Conservation (phyloP, 139 green algal species). For the Chlorella sp. region DNA sequence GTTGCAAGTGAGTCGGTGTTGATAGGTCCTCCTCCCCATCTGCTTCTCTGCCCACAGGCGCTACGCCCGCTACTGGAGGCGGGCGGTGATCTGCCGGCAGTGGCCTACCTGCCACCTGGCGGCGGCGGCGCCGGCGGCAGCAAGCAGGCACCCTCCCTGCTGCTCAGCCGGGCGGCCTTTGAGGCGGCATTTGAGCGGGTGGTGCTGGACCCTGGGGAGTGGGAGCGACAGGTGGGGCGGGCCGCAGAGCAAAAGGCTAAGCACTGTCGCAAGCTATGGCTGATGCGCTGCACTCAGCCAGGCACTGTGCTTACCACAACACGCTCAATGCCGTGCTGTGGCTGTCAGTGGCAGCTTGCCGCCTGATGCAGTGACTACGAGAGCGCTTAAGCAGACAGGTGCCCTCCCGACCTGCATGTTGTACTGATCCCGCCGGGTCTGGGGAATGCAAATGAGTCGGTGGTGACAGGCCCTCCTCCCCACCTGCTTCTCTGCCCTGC, state of each 20-base stretch:
- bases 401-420: not conserved
- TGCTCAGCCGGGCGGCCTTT: not conserved
- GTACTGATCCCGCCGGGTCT: no score
- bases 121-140: not conserved
- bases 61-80: not conserved
- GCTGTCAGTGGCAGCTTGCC: no score
- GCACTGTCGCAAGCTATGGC: not conserved
- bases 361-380: no score
- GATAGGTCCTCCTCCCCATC: not conserved
- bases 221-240: not conserved
- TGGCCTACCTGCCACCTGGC: not conserved
- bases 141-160: not conserved
- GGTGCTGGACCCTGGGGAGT: not conserved
- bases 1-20: not conserved
- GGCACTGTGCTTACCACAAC: not conserved
- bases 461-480: no score
- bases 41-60: not conserved
- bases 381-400: no score
- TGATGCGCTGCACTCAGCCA: not conserved
- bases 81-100: not conserved
- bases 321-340: not conserved
- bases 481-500: no score
- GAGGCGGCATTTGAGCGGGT: not conserved
- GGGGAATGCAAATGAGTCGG: no score
- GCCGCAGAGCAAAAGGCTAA: no score